Evolutionary conservation across 1,284 basidiomycete species (phyloP), one percentile per base, ranked within the genome.

Genomic region (Laetiporus sulphureus): DNA sequence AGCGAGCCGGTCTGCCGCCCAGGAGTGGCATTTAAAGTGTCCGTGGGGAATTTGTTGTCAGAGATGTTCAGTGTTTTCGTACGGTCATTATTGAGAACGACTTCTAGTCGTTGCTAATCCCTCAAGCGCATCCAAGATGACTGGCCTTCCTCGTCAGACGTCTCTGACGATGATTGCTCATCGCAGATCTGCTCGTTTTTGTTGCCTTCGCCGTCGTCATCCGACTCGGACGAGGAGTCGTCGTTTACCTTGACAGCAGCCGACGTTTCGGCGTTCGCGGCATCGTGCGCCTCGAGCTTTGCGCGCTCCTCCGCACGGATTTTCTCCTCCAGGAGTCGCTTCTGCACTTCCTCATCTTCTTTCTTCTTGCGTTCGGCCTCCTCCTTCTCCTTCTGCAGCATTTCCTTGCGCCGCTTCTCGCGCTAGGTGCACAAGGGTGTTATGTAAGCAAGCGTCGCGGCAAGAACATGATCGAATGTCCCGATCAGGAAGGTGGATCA

Each of bases 351-450:
- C 41, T 55, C 50, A 29, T 56, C 57, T 23, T 59, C 55, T 30
- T 58, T 58, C 45, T 58, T 57, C 50, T 61, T 58, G 46, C 61
- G 58, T 44, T 60, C 60, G 8, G 56, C 53, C 46, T 70, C 65
- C 57, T 72, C 65, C 46, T 55, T 53, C 42, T 63, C 58, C 60
- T 68, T 65, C 47, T 64, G 58, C 16, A 66, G 42, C 24, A 64
- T 68, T 38, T 76, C 76, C 55, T 75, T 75, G 50, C 68, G 66
- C 44, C 72, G 69, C 55, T 76, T 79, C 61, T 80, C 79, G 53
- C 76, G 72, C 73, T 80, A 54, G 23, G 12, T 34, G 33, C 22
- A 42, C n/a, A 34, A 23, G 38, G 19, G 21, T 39, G 37, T 35
- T 41, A 42, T 33, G 41, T 30, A 39, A n/a, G 40, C 16, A 29